A percentile compares a stretch with the other conserved stretches of the same genome.
phyloP scores from a whole-genome alignment of 805 yeast genomes.

The Jamesozyma piceae region DNA sequence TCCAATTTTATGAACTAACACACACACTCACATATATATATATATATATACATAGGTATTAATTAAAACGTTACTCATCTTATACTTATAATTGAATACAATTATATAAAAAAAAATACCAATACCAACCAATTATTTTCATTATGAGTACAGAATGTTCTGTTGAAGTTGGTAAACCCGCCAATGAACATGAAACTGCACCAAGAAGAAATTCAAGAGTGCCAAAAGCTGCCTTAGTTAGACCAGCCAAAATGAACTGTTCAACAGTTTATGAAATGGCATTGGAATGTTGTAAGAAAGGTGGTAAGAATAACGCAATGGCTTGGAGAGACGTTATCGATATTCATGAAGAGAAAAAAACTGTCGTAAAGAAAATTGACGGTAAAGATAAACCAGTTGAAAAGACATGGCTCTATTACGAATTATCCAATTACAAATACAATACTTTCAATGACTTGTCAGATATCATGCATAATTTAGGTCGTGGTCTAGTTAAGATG shows the following conservation, averaged over 20 bases:
- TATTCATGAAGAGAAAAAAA: conserved; percentile 65
- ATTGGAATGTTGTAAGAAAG: conserved; percentile 48
- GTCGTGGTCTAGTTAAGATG: conserved; percentile 64
- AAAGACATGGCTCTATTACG: conserved; percentile 83
- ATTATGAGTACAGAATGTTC: conserved; percentile 16
- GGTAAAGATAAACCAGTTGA: conserved; percentile 65
- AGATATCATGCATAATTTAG: conserved; percentile 42
- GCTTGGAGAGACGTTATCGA: conserved; percentile 75
- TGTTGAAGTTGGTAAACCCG: conserved; percentile 58
- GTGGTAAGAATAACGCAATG: conserved; percentile 47
- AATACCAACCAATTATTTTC: no score
- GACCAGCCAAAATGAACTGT: conserved; percentile 59
- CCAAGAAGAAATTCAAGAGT: conserved; percentile 56
- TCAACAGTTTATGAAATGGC: conserved; percentile 63
- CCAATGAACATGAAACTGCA: conserved; percentile 69
- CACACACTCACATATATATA: no score
- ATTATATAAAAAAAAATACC: no score
- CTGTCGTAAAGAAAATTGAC: conserved; percentile 63
- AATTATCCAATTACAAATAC: conserved; percentile 62
- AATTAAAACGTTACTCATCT: no score
- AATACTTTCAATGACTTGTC: conserved; percentile 52
- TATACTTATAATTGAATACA: no score
- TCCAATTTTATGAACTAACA: no score
- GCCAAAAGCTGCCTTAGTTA: conserved; percentile 38
- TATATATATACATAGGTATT: no score